Conservation (phyloP, 257 asterid species). For the Gentiana straminea region DNA sequence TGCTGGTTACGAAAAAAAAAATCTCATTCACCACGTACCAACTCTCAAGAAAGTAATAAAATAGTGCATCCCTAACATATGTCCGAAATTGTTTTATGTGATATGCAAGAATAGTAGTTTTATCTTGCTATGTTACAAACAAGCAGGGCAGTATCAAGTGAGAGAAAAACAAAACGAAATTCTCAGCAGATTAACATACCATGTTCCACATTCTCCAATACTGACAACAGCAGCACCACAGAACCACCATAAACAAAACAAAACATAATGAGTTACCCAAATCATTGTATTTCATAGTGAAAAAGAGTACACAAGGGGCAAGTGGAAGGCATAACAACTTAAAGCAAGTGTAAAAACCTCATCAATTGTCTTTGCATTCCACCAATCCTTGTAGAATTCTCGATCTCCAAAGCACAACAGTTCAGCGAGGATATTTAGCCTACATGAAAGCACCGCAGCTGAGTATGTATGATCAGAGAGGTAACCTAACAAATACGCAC, state of each 20-base stretch:
- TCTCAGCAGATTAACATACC: conserved; percentile 35
- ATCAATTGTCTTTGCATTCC: conserved; percentile 96
- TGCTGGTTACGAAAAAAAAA: too few species aligned
- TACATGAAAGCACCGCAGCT: conserved; percentile 34
- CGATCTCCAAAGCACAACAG: conserved; percentile 92
- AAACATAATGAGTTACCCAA: conserved; percentile 9
- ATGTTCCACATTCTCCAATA: conserved; percentile 99
- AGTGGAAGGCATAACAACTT: not conserved
- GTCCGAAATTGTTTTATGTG: too few species aligned
- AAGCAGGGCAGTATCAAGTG: not conserved
- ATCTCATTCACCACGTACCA: not conserved
- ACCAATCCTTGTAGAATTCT: conserved; percentile 99
- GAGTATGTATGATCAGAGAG: conserved; percentile 25
- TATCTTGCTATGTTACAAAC: too few species aligned
- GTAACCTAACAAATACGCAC: too few species aligned
- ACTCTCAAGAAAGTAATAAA: not conserved
- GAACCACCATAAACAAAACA: conserved; percentile 13
- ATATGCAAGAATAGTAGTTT: too few species aligned
- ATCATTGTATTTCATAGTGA: not conserved
- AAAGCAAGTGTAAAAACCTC: conserved; percentile 39
- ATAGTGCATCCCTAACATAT: too few species aligned
- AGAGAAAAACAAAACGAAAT: not conserved
- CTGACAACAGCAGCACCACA: conserved; percentile 41
- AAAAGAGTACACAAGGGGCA: not conserved
- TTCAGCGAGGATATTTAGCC: conserved; percentile 98